Evolutionary conservation across 768 basidiomycete species (phyloP), one percentile per base, ranked within the genome.

Genomic region (Boletus subcaerulescens): DNA sequence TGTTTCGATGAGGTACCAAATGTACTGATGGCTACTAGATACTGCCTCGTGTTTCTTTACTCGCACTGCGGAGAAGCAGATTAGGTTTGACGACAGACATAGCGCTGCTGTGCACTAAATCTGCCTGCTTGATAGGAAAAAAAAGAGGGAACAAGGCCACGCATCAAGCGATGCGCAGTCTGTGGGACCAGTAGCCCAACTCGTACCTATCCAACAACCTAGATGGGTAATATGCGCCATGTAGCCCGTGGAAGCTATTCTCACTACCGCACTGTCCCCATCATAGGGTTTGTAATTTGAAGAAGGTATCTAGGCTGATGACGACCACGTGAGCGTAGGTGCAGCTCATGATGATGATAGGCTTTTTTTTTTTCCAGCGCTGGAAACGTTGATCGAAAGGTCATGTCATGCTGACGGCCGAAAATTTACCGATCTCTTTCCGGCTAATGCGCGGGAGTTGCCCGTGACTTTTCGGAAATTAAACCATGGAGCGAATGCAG

Each of bases 31-130:
- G 35, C 33, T 20, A 56, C 39, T 29, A 26, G 51, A 50, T 39
- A 18, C 46, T 39, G 29, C 52, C 46, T 50, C 38, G 52, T 64
- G 41, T 51, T 52, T 60, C 15, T 56, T 60, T 52, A 51, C 41
- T 53, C 42, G 42, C 43, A 15, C 45, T 58, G 53, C 58, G 48
- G 55, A 41, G 44, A 55, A 63, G 40, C 29, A 40, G 32, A 35
- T 31, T 39, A 31, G 24, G 36, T 50, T 51, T 51, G 36, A 41
- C 18, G 45, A 46, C 36, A 32, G 36, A 14, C n/a, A 26, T 22
- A n/a, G 13, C 41, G 32, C 26, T 29, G 42, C 39, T 32, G 52
- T 38, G 41, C 51, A 18, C 15, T 17, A 11, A 45, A 40, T 18
- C 20, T 29, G 22, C 18, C 36, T 38, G 26, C 6, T 14, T 14